phyloP scores from a whole-genome alignment of 2,329 filamentous ascomycete species.

The Apiospora rasikravindrae region DNA sequence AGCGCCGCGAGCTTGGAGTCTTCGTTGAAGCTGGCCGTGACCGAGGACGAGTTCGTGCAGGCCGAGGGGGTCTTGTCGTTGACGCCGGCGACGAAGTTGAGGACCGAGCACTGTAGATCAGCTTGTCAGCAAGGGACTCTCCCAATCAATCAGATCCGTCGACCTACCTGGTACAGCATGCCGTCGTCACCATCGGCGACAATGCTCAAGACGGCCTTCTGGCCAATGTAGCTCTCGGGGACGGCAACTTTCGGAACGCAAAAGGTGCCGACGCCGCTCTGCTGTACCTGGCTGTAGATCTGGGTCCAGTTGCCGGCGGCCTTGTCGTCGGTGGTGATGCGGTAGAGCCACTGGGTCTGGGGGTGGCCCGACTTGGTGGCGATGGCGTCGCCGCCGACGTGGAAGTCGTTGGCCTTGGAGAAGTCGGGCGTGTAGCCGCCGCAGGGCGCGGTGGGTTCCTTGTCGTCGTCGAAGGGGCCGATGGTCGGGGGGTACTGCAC shows the following conservation, averaged over 20 bases:
- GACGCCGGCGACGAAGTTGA: constrained; percentile 58
- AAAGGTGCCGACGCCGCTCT: constrained; percentile 59
- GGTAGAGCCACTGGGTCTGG: constrained; percentile 61
- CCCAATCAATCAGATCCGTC: neutral
- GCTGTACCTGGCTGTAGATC: constrained; percentile 57
- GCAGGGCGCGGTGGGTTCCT: constrained; percentile 55
- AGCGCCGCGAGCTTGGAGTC: constrained; percentile 8
- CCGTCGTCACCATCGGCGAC: constrained; percentile 60
- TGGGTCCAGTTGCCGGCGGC: constrained; percentile 58
- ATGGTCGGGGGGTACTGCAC: constrained; percentile 54
- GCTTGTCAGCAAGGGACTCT: neutral
- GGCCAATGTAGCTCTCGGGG: constrained; percentile 56
- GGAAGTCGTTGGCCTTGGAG: constrained; percentile 53
- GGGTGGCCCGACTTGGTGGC: constrained; percentile 55
- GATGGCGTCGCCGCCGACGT: constrained; percentile 61
- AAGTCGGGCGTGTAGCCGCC: constrained; percentile 58
- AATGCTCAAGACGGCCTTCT: constrained; percentile 60
- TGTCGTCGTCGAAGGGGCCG: constrained; percentile 53
- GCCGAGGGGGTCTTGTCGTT: constrained; percentile 31
- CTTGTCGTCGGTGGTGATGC: constrained; percentile 57
- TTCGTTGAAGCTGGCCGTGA: neutral
- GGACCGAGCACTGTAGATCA: constrained; percentile 53
- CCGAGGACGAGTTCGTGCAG: constrained; percentile 43
- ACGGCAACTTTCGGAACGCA: constrained; percentile 57
- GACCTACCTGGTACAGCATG: constrained; percentile 58